phyloP scores from a whole-genome alignment of 441 rosid genomes.

The Biscutella laevigata region DNA sequence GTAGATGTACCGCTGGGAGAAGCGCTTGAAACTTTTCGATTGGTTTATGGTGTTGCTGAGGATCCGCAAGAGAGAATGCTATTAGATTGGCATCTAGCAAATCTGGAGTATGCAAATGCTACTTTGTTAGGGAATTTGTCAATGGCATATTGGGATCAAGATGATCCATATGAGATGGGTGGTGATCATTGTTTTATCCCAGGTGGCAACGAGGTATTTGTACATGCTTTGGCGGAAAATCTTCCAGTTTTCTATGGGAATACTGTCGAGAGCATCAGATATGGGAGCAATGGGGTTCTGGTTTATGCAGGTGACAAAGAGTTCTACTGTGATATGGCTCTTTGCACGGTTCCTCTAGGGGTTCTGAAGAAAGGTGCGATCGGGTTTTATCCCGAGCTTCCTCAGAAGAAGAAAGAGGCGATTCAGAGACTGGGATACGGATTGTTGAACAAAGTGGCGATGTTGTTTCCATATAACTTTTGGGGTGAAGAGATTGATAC shows the following conservation, averaged over 20 bases:
- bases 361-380: constrained; percentile 69
- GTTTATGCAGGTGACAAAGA: constrained; percentile 66
- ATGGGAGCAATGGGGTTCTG: constrained; percentile 62
- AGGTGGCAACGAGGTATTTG: constrained; percentile 78
- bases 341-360: constrained; percentile 74
- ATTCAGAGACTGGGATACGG: constrained; percentile 75
- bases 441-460: constrained; percentile 72
- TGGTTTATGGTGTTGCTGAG: constrained; percentile 68
- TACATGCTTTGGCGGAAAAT: constrained; percentile 72
- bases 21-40: constrained; percentile 74
- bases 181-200: constrained; percentile 95
- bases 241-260: constrained; percentile 67
- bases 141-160: constrained; percentile 94
- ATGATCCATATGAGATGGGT: constrained; percentile 95
- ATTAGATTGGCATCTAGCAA: constrained; percentile 87
- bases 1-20: constrained; percentile 74
- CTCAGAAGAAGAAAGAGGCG: constrained; percentile 65
- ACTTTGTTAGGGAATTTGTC: constrained; percentile 73
- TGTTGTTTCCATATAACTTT: constrained; percentile 74
- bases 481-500: constrained; percentile 91
- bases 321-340: constrained; percentile 69
- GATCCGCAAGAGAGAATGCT: constrained; percentile 71
- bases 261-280: constrained; percentile 61
- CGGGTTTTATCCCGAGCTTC: constrained; percentile 76
- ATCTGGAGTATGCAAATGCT: constrained; percentile 87